phyloP scores from a whole-genome alignment of 768 basidiomycete species.

The Rhodotorula toruloides region DNA sequence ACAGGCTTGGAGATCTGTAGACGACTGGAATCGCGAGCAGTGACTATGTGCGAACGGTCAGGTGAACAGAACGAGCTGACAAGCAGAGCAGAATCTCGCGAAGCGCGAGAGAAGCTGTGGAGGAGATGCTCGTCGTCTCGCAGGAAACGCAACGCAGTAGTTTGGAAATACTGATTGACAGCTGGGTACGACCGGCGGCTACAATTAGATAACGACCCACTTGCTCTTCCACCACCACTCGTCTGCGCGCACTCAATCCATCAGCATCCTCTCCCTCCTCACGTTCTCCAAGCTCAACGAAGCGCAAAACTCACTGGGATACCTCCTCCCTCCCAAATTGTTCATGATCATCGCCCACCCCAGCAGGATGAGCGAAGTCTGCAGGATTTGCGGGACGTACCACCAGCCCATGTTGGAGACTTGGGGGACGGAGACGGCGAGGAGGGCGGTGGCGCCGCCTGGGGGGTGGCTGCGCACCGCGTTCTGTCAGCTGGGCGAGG shows the following conservation, averaged over 20 bases:
- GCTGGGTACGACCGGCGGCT: too few relatives aligned
- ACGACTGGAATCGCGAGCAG: too few relatives aligned
- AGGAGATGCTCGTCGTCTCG: too few relatives aligned
- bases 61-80: neutral
- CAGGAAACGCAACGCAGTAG: too few relatives aligned
- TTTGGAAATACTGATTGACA: too few relatives aligned
- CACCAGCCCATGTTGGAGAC: constrained; percentile 20
- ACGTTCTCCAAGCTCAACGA: neutral
- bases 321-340: constrained; percentile 21
- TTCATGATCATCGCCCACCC: constrained; percentile 27
- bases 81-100: too few relatives aligned
- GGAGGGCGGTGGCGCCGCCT: constrained; percentile 17
- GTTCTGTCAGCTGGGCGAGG: neutral
- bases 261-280: neutral
- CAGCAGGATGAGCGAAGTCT: constrained; percentile 13
- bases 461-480: constrained; percentile 5
- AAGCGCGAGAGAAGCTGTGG: neutral
- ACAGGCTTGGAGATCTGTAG: too few relatives aligned
- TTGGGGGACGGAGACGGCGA: constrained; percentile 18
- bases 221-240: constrained; percentile 8
- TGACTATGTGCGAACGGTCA: too few relatives aligned
- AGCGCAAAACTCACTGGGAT: constrained; percentile 12
- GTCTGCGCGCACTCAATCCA: neutral
- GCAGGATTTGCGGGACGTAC: constrained; percentile 13
- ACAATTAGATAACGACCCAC: constrained; percentile 1